phyloP scores from a whole-genome alignment of 768 basidiomycete species.

The Tubosaeta sp. region DNA sequence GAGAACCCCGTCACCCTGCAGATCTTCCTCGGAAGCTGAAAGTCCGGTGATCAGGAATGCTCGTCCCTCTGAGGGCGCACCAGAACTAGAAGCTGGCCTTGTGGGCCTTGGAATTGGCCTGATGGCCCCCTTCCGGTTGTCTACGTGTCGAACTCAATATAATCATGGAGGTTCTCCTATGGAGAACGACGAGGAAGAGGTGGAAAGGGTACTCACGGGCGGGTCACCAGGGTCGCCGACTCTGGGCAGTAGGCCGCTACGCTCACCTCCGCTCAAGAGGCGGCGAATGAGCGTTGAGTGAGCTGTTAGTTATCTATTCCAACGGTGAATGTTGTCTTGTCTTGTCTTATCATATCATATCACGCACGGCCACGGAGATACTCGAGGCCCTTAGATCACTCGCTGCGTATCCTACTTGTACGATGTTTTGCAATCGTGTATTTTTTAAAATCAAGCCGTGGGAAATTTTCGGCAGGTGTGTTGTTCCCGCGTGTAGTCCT shows the following conservation, averaged over 20 bases:
- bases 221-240: slow-evolving; percentile 22
- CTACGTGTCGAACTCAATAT: slow-evolving; percentile 34
- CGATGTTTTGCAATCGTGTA: slow-evolving; percentile 31
- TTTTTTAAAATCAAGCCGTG: slow-evolving; percentile 20
- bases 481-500: slow-evolving; percentile 14
- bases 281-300: slow-evolving; percentile 37
- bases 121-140: slow-evolving; percentile 51
- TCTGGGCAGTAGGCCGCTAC: slow-evolving; percentile 15
- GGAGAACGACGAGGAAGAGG: slow-evolving; percentile 33
- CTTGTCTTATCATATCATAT: slow-evolving; percentile 10
- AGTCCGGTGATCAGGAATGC: slow-evolving; percentile 47
- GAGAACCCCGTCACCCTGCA: slow-evolving; percentile 13
- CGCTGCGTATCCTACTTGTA: slow-evolving; percentile 30
- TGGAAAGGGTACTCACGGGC: slow-evolving; percentile 26
- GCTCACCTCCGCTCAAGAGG: slow-evolving; percentile 48
- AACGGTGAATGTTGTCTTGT: slow-evolving; percentile 9
- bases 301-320: slow-evolving; percentile 24
- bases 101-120: slow-evolving; percentile 41
- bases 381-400: slow-evolving; percentile 7
- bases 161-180: slow-evolving; percentile 8
- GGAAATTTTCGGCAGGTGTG: slow-evolving; percentile 19
- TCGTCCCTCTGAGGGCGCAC: slow-evolving; percentile 20
- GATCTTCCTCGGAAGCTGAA: slow-evolving; percentile 34
- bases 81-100: slow-evolving; percentile 31
- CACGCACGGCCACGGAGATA: slow-evolving; percentile 7